Evolutionary conservation across 108 stramenopile species (phyloP), one percentile per base, ranked within the genome.

Genomic region (Tribonema minus): DNA sequence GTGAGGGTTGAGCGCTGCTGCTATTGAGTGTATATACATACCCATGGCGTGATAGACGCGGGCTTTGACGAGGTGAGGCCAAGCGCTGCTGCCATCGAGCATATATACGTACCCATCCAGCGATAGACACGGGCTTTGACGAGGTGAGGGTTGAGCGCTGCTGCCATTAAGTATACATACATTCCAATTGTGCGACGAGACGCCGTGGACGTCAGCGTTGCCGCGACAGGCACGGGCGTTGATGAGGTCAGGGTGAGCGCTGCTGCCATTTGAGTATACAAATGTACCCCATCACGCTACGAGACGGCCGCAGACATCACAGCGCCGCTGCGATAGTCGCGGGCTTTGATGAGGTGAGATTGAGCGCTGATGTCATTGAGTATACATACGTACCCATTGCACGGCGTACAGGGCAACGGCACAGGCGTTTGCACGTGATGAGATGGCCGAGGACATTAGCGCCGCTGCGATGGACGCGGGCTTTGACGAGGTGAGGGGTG

Each of bases 401-500:
- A 67, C 75, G 6, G 75, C 9, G 5, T 76, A 67, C 75, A 76
- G 77, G 7, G 77, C 64, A 26, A 70, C 77, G 32, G 27, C 68
- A 12, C 32, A 79, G 37, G 67, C 77, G 20, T 79, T 79, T 58
- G 67, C 68, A 6, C 35, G 29, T 0, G 77, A 79, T 30, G 68
- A 79, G 68, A 58, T 37, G 28, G 77, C 77, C n/a, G 68, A 63
- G 7, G 15, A 54, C 15, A 54, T 54, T 20, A 54, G 46, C 46
- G 20, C 9, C 20, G 46, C 15, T 54, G 46, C 46, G 9, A 54
- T 54, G 20, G 46, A 54, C 46, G 46, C 46, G 9, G 46, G 46
- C 46, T 20, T 54, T 20, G 46, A 54, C 46, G 20, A 54, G 46
- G 46, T 54, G 46, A 9, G 46, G 9, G 46, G 15, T 54, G 46